These are phyloP conservation scores for Aspergillus sp. DNA, from an alignment of 2,329 filamentous ascomycete genomes.

Conservation along the genomic window DNA sequence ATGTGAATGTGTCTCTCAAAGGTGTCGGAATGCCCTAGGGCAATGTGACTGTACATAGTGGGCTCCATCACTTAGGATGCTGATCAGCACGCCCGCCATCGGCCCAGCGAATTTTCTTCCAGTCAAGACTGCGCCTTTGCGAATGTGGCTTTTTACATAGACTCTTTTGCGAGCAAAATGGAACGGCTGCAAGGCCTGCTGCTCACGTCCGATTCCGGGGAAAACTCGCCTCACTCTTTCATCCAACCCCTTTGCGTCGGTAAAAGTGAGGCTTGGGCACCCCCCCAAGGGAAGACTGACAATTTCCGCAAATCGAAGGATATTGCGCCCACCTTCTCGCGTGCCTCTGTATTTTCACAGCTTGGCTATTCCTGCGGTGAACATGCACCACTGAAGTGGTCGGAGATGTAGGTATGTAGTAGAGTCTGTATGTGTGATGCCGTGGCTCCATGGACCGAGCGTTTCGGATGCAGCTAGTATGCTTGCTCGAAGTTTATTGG, in stretches of 20 bases:
- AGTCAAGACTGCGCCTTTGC: constrained; percentile 13
- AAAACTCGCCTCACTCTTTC: constrained; percentile 39
- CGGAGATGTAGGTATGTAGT: constrained; percentile 21
- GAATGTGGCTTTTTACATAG: constrained; percentile 11
- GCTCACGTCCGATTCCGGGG: constrained; percentile 26
- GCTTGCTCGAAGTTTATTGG: constrained; percentile 10
- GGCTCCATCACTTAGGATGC: constrained; percentile 5
- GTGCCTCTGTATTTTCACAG: constrained; percentile 11
- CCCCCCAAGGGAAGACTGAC: constrained; percentile 16
- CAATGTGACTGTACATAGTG: constrained; percentile 6
- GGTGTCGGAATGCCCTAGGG: constrained; percentile 2
- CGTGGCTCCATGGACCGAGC: constrained; percentile 36
- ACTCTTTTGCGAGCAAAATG: constrained; percentile 14
- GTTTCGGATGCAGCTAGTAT: constrained; percentile 13
- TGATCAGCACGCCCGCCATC: constrained; percentile 16
- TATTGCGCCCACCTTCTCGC: constrained; percentile 11
- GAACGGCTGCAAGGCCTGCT: constrained; percentile 13
- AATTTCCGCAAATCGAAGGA: constrained; percentile 22
- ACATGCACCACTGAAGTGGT: constrained; percentile 20
- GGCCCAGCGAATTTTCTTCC: constrained; percentile 10
- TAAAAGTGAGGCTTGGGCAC: constrained; percentile 29
- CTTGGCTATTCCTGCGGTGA: constrained; percentile 19
- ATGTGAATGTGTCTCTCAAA: not conserved
- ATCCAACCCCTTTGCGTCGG: constrained; percentile 33
- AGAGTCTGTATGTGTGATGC: constrained; percentile 28